Evolutionary conservation across 352 stramenopile species (phyloP).

Genomic region (Globisporangium echinulatum): DNA sequence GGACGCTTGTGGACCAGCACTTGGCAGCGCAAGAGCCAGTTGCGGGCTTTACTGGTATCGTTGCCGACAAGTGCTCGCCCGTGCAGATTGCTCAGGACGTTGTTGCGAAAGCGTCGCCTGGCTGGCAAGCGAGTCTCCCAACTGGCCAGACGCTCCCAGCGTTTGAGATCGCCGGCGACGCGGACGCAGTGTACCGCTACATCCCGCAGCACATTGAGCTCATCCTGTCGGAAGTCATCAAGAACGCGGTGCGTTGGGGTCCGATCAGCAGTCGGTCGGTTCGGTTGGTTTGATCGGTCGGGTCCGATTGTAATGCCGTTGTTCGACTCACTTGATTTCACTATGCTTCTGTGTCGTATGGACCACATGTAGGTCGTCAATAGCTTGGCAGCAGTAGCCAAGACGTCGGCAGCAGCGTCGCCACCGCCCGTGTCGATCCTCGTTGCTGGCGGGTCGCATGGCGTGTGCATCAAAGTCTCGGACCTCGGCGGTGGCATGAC

Average conservation of each 20-base stretch:
- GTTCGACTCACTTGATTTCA: not conserved
- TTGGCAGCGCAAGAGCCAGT: constrained; percentile 49
- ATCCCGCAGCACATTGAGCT: constrained; percentile 79
- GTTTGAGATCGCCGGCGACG: constrained; percentile 49
- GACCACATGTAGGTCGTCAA: constrained; percentile 24
- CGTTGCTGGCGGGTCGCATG: constrained; percentile 55
- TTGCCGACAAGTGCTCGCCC: constrained; percentile 58
- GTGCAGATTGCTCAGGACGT: constrained; percentile 58
- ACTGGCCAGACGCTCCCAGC: constrained; percentile 38
- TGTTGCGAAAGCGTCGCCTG: constrained; percentile 38
- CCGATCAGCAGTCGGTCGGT: too few species aligned
- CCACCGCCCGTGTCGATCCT: constrained; percentile 55
- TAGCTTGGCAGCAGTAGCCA: constrained; percentile 30
- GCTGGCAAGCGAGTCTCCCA: constrained; percentile 47
- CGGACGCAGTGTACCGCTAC: constrained; percentile 63
- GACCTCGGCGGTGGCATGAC: constrained; percentile 72
- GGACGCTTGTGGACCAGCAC: constrained; percentile 82
- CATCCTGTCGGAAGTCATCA: constrained; percentile 76
- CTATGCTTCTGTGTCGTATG: too few species aligned
- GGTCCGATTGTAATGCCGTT: not conserved
- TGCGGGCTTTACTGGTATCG: constrained; percentile 54
- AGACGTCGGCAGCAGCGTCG: constrained; percentile 8
- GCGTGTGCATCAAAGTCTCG: constrained; percentile 80
- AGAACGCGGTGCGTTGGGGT: constrained; percentile 46
- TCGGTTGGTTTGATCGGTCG: not conserved